Evolutionary conservation across 2,329 filamentous ascomycete genomes (phyloP).

Genomic region (Alternaria incomplexa): DNA sequence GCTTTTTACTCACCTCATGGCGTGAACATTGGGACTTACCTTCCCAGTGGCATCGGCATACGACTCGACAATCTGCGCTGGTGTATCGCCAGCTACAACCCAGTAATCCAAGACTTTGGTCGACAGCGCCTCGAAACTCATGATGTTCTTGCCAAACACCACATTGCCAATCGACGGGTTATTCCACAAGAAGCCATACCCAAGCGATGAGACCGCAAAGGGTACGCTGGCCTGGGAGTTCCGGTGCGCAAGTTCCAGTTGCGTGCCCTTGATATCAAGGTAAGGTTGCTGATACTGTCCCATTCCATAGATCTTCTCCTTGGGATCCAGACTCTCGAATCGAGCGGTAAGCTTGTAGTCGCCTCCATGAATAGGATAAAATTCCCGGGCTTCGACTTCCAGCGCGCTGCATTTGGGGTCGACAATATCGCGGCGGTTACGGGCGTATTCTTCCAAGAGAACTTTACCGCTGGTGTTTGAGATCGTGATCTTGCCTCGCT

Average conservation of each 20-base stretch:
- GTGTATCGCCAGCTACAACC: conserved; percentile 65
- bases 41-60: conserved; percentile 64
- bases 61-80: conserved; percentile 61
- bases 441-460: conserved; percentile 61
- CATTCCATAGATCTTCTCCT: conserved; percentile 72
- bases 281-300: conserved; percentile 71
- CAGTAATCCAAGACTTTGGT: conserved; percentile 68
- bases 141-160: conserved; percentile 66
- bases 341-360: conserved; percentile 65
- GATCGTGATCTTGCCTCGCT: conserved; percentile 59
- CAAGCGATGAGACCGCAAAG: conserved; percentile 64
- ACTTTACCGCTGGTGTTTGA: conserved; percentile 50
- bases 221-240: conserved; percentile 72
- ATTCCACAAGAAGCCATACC: conserved; percentile 72
- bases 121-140: conserved; percentile 66
- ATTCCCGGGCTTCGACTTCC: conserved; percentile 63
- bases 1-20: not conserved
- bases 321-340: conserved; percentile 60
- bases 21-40: conserved; percentile 57
- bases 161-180: conserved; percentile 68
- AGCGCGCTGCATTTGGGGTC: conserved; percentile 67
- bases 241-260: conserved; percentile 69
- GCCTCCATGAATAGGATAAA: conserved; percentile 59
- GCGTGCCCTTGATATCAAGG: conserved; percentile 67
- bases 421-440: conserved; percentile 57